Base-by-base conservation (phyloP, 192 early-diverging fungal species). In the Entomortierella beljakovae region DNA sequence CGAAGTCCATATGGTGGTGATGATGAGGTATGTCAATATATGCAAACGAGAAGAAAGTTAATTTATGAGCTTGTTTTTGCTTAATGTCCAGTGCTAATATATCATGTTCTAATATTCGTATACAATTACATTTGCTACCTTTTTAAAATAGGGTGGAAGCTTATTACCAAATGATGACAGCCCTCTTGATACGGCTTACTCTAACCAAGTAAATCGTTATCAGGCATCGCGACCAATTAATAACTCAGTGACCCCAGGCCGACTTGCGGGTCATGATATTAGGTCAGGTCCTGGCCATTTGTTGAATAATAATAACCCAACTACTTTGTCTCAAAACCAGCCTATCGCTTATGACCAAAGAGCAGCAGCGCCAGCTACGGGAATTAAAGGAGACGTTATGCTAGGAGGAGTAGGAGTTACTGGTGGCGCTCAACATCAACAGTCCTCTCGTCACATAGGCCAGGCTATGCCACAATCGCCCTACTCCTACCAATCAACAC, bases 301-400 rank as follows among this genome's bases (percentile, higher is more conserved):
- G 13, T 34, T 79, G 43, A 46, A 46, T 23, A 64, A 48, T 34
- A 77, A 59, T 31, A 77, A 58, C 51, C 66, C 75, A 16, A 61
- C 75, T 15, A 65, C 75, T 15, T 7, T 79, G 18, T 63, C 75
- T 20, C 75, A 79, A 32, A 76, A 54, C 42, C 75, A 79, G 33
- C 67, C 75, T 23, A 6, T 79, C 13, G 33, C 66, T 0, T 79
- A 79, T 18, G 75, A 79, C 25, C 75, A 79, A 31, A 53, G 75
- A 28, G 59, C 71, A 23, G 53, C 66, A 18, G 60, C 73, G 0
- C 65, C 66, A 29, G 67, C 67, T 23, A 57, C 70, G 66, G 46
- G 57, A 28, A 51, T 79, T 31, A 79, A 70, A 34, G 55, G 67
- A 10, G 75, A 79, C 42, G 66, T 60, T 7, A 79, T 79, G 75